Percentiles rank a stretch among this genome's conserved stretches.
Conservation (phyloP, 2,329 filamentous ascomycete genomes). For the Neoarthrinium moseri region DNA sequence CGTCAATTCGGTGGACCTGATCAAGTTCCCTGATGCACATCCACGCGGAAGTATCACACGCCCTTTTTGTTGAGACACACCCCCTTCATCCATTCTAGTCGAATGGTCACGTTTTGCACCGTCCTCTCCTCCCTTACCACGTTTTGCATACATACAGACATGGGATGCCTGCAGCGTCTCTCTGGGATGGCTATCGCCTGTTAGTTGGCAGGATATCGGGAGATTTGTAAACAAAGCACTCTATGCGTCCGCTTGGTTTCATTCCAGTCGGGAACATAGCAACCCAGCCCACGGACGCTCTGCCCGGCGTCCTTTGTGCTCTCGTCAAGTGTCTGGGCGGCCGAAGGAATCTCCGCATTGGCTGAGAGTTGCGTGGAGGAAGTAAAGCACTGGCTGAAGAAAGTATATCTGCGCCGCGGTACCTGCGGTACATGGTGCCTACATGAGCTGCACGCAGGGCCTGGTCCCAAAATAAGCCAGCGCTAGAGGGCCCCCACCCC, state of each 20-base stretch:
- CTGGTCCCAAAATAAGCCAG: conserved; percentile 10
- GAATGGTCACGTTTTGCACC: conserved; percentile 5
- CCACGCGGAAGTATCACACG: conserved; percentile 10
- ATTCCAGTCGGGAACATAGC: neutral
- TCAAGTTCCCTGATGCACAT: conserved; percentile 12
- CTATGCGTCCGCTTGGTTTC: neutral
- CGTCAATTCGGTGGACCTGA: conserved; percentile 18
- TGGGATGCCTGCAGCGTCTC: neutral
- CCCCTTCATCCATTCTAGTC: neutral
- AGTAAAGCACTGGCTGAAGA: neutral
- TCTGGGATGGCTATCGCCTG: neutral
- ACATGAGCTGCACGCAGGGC: conserved; percentile 7
- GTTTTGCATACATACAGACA: neutral
- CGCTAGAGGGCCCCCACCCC: conserved; percentile 7
- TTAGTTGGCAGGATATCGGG: neutral
- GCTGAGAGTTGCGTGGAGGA: neutral
- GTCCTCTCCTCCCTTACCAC: neutral
- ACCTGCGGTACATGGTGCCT: conserved; percentile 5
- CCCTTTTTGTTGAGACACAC: conserved; percentile 8
- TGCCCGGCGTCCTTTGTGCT: neutral
- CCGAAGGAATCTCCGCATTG: neutral
- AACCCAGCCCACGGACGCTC: neutral
- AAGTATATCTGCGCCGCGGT: neutral
- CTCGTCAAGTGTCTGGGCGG: neutral
- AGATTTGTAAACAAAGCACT: neutral